A percentile compares a stretch with the other conserved stretches of the same genome.
Evolutionary conservation across 768 basidiomycete genomes (phyloP).

Genomic region (Cytidiella melzeri): DNA sequence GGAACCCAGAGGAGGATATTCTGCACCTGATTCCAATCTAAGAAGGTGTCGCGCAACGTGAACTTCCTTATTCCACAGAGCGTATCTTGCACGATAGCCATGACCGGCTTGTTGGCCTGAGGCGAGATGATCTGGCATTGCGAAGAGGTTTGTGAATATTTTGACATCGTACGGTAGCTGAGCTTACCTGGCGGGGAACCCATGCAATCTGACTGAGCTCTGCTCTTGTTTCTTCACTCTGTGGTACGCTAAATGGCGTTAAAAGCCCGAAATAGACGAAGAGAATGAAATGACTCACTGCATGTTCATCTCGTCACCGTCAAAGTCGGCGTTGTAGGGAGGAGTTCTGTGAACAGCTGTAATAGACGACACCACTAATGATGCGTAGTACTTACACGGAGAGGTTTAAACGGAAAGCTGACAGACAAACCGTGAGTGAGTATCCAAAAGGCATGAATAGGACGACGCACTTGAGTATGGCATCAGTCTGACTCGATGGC

Average conservation of each 20-base stretch:
- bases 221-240: conserved; percentile 96
- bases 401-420: conserved; percentile 95
- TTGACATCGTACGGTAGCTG: not conserved
- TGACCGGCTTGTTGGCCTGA: conserved; percentile 98
- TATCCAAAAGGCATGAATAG: not conserved
- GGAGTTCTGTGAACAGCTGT: conserved; percentile 57
- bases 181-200: conserved; percentile 92
- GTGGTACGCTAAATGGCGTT: conserved; percentile 66
- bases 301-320: conserved; percentile 99
- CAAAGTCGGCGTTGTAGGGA: conserved; percentile 99
- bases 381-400: conserved; percentile 70
- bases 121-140: conserved; percentile 86
- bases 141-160: conserved; percentile 5
- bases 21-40: conserved; percentile 94
- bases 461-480: conserved; percentile 85
- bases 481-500: conserved; percentile 95
- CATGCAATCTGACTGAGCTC: conserved; percentile 98
- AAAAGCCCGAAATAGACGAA: conserved; percentile 4
- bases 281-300: conserved; percentile 59
- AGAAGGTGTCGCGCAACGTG: conserved; percentile 89
- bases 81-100: conserved; percentile 99
- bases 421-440: conserved; percentile 13
- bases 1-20: conserved; percentile 98
- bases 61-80: conserved; percentile 97
- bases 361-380: conserved; percentile 19